Percentiles rank a stretch among this genome's conserved stretches.
phyloP scores from a whole-genome alignment of 495 filamentous ascomycete species.

The Friedmanniomyces simplex region DNA sequence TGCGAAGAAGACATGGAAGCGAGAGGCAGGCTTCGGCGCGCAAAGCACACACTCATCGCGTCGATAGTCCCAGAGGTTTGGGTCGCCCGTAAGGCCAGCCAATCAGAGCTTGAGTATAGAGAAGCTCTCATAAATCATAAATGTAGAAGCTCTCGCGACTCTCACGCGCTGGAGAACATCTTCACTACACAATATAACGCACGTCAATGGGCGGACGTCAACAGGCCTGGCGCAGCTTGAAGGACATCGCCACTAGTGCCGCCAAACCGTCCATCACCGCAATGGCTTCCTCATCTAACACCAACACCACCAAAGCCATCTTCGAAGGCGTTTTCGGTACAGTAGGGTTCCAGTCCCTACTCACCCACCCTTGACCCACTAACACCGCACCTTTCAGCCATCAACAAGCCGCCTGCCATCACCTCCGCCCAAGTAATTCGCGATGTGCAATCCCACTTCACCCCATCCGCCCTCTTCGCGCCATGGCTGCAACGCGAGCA shows the following conservation, averaged over 20 bases:
- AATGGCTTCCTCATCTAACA: background rate
- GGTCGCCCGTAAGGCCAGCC: no score
- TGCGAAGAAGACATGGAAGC: no score
- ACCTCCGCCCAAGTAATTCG: conserved; percentile 83
- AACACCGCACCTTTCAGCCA: conserved; percentile 43
- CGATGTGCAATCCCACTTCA: conserved; percentile 69
- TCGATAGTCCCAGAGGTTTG: no score
- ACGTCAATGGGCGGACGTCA: conserved; percentile 7
- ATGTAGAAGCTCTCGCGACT: background rate
- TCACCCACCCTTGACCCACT: background rate
- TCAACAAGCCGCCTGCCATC: conserved; percentile 81
- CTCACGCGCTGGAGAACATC: background rate
- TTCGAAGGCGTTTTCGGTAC: conserved; percentile 25
- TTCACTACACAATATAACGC: background rate
- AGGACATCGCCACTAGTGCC: background rate
- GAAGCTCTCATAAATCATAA: background rate
- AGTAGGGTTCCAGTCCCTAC: conserved; percentile 18
- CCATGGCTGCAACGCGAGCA: conserved; percentile 59
- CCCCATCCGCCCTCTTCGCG: conserved; percentile 63
- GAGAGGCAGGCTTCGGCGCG: no score
- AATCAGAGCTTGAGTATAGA: no score
- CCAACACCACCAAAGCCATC: background rate
- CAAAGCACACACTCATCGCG: no score
- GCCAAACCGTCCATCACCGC: background rate
- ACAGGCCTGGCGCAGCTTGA: conserved; percentile 1